These are phyloP conservation scores for Posidonia australis DNA, from an alignment of 106 monocot genomes.

Conservation along the genomic window DNA sequence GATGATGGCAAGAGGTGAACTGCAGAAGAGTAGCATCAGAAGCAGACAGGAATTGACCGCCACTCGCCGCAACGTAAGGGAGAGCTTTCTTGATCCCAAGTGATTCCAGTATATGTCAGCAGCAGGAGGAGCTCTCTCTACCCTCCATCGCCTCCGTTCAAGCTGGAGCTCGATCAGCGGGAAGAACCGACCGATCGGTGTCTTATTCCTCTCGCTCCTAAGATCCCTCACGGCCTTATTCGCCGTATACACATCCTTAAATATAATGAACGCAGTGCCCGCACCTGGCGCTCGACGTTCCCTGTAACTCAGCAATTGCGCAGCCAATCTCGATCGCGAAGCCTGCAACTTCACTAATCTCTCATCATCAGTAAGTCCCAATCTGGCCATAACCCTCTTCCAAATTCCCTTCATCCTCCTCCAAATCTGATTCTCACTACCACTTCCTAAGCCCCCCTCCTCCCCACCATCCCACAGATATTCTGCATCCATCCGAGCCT, in stretches of 20 bases:
- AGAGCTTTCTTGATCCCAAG: constrained; percentile 72
- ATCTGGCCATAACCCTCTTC: constrained; percentile 19
- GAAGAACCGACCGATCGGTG: constrained; percentile 66
- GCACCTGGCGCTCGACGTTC: constrained; percentile 72
- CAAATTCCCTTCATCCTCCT: constrained; percentile 28
- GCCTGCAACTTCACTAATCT: constrained; percentile 49
- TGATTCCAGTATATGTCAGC: constrained; percentile 98
- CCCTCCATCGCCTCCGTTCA: constrained; percentile 76
- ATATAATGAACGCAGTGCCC: constrained; percentile 86
- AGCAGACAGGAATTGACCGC: constrained; percentile 86
- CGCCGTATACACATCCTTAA: constrained; percentile 82
- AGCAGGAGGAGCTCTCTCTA: constrained; percentile 85
- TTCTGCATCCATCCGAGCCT: constrained; percentile 38
- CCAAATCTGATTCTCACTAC: constrained; percentile 10
- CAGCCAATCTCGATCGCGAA: constrained; percentile 36
- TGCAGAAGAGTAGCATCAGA: constrained; percentile 81
- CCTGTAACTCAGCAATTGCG: constrained; percentile 53
- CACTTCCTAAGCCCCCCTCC: not conserved
- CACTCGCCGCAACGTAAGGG: constrained; percentile 40
- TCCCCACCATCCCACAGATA: not conserved
- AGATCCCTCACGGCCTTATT: constrained; percentile 93
- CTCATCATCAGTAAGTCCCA: constrained; percentile 71
- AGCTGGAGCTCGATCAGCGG: constrained; percentile 93
- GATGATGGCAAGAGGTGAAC: constrained; percentile 79
- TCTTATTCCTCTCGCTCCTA: constrained; percentile 62